These are phyloP conservation scores for Clarkia xantiana DNA, from an alignment of 345 rosid genomes.

Conservation along the genomic window DNA sequence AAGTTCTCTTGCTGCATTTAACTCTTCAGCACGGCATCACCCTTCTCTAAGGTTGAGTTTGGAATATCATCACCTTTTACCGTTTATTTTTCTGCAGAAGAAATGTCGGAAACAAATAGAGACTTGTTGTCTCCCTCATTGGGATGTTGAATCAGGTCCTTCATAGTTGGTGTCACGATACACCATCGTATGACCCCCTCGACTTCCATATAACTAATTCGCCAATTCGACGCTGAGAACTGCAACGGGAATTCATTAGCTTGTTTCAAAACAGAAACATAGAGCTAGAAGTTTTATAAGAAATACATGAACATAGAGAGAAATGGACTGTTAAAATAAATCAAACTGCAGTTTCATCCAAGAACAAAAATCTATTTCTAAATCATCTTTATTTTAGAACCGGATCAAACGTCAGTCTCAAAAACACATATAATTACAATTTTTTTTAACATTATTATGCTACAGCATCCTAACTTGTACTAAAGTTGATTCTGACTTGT, in stretches of 20 bases:
- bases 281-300: too few species aligned
- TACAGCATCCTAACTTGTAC: too few species aligned
- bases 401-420: too few species aligned
- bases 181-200: conserved; percentile 95
- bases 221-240: conserved; percentile 86
- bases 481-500: too few species aligned
- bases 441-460: too few species aligned
- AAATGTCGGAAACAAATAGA: conserved; percentile 60
- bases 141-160: conserved; percentile 46
- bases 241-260: conserved; percentile 22
- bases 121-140: conserved; percentile 30
- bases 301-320: too few species aligned
- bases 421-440: too few species aligned
- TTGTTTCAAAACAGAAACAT: background rate
- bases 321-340: too few species aligned
- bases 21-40: conserved; percentile 21
- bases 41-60: conserved; percentile 21
- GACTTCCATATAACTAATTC: conserved; percentile 93
- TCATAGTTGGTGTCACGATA: conserved; percentile 63
- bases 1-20: conserved; percentile 19
- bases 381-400: too few species aligned
- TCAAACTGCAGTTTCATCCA: too few species aligned
- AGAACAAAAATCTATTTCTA: too few species aligned
- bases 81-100: conserved; percentile 30
- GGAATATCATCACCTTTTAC: conserved; percentile 16